Conservation (phyloP, 306 rosid species). For the Glycyrrhiza uralensis region DNA sequence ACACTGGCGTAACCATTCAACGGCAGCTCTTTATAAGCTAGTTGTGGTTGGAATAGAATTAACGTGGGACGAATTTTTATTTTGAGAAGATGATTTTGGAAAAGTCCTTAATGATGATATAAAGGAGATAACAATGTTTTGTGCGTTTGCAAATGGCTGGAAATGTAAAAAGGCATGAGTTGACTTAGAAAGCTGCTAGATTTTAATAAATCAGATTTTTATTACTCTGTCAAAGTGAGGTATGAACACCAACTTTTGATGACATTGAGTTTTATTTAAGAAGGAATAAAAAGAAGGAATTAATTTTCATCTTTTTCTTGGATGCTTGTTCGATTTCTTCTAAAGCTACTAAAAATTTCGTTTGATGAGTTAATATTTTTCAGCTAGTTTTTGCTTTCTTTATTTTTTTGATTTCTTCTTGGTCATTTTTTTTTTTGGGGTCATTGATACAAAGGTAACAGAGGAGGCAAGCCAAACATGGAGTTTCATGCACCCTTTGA, state of each 20-base stretch:
- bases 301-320: no score
- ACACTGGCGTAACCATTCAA: no score
- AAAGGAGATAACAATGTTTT: not conserved
- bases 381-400: no score
- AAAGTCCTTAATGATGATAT: not conserved
- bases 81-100: not conserved
- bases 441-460: no score
- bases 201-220: not conserved
- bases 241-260: not conserved
- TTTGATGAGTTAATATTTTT: no score
- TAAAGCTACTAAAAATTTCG: no score
- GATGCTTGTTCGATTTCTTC: no score
- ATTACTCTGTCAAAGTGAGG: not conserved
- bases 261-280: not conserved
- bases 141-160: not conserved
- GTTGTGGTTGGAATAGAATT: not conserved
- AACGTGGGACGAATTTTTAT: not conserved
- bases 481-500: no score
- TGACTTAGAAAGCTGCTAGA: constrained; percentile 2
- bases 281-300: not conserved
- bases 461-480: no score
- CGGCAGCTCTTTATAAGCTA: not conserved
- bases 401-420: no score
- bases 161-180: not conserved
- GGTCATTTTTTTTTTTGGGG: no score